phyloP scores from a whole-genome alignment of 148 eudicot species.

The Talinum fruticosum region DNA sequence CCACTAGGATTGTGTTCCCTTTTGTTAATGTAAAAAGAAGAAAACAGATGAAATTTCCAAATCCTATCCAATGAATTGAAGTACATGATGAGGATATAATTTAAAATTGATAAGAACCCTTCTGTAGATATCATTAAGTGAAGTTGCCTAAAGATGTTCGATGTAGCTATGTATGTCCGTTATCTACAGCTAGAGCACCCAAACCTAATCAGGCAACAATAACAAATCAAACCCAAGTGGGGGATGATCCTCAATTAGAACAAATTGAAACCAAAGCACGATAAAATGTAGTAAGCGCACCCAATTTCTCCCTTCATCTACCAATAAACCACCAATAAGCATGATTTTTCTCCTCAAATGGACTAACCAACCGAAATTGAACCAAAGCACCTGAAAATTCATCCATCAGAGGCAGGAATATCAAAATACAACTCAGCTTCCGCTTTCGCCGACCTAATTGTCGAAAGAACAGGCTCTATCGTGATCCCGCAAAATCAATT shows the following conservation, averaged over 20 bases:
- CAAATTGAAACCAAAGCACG: background rate
- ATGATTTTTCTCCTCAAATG: background rate
- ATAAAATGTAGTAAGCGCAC: background rate
- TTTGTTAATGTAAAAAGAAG: background rate
- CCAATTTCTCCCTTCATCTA: background rate
- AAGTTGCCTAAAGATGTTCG: background rate
- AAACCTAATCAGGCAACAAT: too few species aligned
- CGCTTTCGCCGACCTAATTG: background rate
- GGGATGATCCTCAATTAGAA: background rate
- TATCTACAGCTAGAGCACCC: too few species aligned
- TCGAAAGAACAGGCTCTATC: background rate
- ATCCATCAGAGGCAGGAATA: background rate
- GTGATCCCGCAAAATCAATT: background rate
- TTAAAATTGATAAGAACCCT: background rate
- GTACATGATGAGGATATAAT: too few species aligned
- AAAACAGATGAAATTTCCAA: background rate
- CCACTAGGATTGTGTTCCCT: background rate
- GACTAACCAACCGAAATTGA: background rate
- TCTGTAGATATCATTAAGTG: background rate
- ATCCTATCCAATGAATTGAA: background rate
- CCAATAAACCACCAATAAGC: conserved; percentile 5
- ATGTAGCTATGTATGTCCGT: too few species aligned
- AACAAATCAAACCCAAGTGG: background rate
- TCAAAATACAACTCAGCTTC: background rate
- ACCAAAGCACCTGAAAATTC: background rate